Percentiles rank a stretch among this genome's conserved stretches.
These are phyloP conservation scores for Diaporthe sp. DNA, from an alignment of 2,329 filamentous ascomycete genomes.

Conservation along the genomic window DNA sequence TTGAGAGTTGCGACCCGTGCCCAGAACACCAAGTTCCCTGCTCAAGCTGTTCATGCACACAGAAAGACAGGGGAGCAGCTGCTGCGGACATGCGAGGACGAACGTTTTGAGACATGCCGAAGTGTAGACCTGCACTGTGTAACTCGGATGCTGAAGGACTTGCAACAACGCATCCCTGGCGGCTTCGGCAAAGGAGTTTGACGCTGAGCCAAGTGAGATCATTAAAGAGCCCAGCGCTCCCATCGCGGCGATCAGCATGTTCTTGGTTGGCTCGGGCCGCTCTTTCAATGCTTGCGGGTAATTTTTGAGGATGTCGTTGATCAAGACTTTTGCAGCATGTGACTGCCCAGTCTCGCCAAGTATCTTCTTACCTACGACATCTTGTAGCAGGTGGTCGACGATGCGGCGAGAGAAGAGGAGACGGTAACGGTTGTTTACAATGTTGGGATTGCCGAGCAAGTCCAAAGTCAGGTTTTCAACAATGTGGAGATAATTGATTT, in stretches of 20 bases:
- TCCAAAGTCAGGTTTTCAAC: constrained; percentile 84
- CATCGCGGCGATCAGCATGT: constrained; percentile 81
- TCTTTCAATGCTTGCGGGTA: constrained; percentile 92
- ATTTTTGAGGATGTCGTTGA: constrained; percentile 92
- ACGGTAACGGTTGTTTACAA: constrained; percentile 87
- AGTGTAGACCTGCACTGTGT: constrained; percentile 92
- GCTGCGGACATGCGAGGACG: constrained; percentile 90
- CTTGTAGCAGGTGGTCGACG: constrained; percentile 84
- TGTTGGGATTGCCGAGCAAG: constrained; percentile 78
- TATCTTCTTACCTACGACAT: constrained; percentile 82
- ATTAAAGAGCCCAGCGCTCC: constrained; percentile 85
- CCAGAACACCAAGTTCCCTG: constrained; percentile 83
- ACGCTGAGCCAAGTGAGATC: constrained; percentile 82
- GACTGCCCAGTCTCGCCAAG: constrained; percentile 91
- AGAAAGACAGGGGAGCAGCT: constrained; percentile 89
- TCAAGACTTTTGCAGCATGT: constrained; percentile 80
- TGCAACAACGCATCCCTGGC: constrained; percentile 91
- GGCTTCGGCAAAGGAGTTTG: constrained; percentile 80
- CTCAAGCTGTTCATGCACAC: constrained; percentile 97
- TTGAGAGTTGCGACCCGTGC: constrained; percentile 79
- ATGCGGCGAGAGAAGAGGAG: constrained; percentile 87
- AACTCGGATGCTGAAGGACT: constrained; percentile 93
- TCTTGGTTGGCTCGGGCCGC: constrained; percentile 87
- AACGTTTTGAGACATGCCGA: constrained; percentile 88
- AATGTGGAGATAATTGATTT: constrained; percentile 84